Evolutionary conservation across 148 eudicot species (phyloP).

Genomic region (Chenopodium suecicum): DNA sequence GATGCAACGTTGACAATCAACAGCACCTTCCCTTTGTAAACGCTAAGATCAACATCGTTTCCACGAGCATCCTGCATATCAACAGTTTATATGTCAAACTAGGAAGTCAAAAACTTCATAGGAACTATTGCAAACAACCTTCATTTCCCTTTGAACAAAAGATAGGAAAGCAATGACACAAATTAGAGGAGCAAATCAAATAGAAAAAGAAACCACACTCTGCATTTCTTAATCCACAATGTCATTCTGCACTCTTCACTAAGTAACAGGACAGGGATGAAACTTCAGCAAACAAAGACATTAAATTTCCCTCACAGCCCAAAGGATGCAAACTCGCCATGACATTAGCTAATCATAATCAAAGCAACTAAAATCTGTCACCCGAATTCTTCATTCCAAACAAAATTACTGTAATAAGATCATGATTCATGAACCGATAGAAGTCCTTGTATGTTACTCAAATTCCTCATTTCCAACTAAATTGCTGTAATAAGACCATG

Average conservation of each 20-base stretch:
- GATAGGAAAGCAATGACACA: not conserved
- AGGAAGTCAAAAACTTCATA: not conserved
- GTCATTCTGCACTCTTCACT: not conserved
- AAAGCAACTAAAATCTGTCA: not conserved
- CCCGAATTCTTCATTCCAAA: not conserved
- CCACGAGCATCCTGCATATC: constrained; percentile 61
- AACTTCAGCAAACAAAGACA: not conserved
- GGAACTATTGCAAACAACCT: not conserved
- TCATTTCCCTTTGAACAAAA: not conserved
- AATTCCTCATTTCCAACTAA: too few relatives aligned
- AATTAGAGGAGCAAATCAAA: not conserved
- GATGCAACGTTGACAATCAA: constrained; percentile 76
- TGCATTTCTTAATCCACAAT: not conserved
- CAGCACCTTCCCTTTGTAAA: constrained; percentile 64
- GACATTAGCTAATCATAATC: not conserved
- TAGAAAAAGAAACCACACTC: not conserved
- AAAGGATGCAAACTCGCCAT: not conserved
- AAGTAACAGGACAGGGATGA: not conserved
- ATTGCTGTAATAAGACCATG: too few relatives aligned
- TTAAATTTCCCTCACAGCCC: not conserved
- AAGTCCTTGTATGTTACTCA: too few relatives aligned
- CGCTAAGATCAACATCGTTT: constrained; percentile 62
- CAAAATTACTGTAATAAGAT: not conserved
- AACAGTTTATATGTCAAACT: not conserved
- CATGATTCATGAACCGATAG: too few relatives aligned